Base-by-base conservation (phyloP, 306 rosid genomes). In the Biancaea sappan region DNA sequence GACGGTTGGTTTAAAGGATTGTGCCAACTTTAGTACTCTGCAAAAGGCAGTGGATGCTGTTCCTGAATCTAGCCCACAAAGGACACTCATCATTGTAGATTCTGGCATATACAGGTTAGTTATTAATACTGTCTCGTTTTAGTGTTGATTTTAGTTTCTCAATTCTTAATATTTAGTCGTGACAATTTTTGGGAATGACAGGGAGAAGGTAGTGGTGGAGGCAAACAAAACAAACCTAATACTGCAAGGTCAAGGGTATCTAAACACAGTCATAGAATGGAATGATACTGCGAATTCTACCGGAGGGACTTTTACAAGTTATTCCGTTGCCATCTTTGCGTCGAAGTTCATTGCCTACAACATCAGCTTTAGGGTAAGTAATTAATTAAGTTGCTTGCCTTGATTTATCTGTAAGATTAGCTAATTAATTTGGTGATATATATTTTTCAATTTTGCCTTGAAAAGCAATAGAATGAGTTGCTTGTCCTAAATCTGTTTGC, bases 221-320 rank as follows among this genome's bases (percentile, higher is more conserved):
- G 86, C 26, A 14, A 89, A 81, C 85, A 93, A 91, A 78, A 86
- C 88, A 43, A 91, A 93, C 52, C 31, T 91, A 82, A 88, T 89
- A 81, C 15, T 93, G 62, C 81, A 91, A 85, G 98, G 98, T 35
- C 79, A 83, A 56, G 94, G 97, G 5, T 89, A 87, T 77, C 82
- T 87, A 0, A 77, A 87, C 78, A 91, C 96, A 35, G 35, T 78
- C 59, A 84, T 93, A 80, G 87, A 82, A 75, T 93, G 97, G 97
- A 89, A 89, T 68, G 96, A 89, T 79, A 86, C 92, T 0, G 88
- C 98, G 13, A 93, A 93, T 86, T 91, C 98, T 22, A 86, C 88
- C 0, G 87, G 92, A 63, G 89, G 92, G 12, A 91, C 98, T 24
- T 46, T 65, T 73, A 21, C 78, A 41, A 93, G 93, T 79, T 77